phyloP scores from a whole-genome alignment of 352 stramenopile species.

The Pythium sp. region DNA sequence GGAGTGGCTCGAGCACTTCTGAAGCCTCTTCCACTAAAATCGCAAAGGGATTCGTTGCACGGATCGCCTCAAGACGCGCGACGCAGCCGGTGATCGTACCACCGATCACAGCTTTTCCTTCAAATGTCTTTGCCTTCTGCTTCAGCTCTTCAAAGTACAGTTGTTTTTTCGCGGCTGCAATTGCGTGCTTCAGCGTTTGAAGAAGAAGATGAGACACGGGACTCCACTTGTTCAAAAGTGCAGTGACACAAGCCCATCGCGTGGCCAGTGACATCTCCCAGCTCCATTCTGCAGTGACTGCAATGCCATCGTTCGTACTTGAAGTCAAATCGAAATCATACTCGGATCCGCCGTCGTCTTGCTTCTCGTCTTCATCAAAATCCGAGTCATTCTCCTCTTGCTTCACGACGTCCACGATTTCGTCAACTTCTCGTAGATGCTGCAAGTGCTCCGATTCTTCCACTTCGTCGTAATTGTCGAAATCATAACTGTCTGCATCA shows the following conservation, averaged over 20 bases:
- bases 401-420: conserved; percentile 40
- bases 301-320: background rate
- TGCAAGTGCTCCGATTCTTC: conserved; percentile 82
- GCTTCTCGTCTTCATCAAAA: background rate
- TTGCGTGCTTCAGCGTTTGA: conserved; percentile 11
- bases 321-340: conserved; percentile 18
- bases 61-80: conserved; percentile 75
- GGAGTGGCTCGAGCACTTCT: conserved; percentile 85
- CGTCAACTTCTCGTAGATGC: conserved; percentile 79
- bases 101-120: conserved; percentile 83
- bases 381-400: conserved; percentile 25
- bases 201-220: conserved; percentile 9
- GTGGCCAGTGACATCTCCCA: conserved; percentile 69
- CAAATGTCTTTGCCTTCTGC: conserved; percentile 70
- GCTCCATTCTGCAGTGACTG: conserved; percentile 43
- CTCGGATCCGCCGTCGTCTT: conserved; percentile 16
- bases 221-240: conserved; percentile 29
- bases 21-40: conserved; percentile 87
- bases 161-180: conserved; percentile 32
- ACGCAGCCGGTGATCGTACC: conserved; percentile 88
- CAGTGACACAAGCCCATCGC: conserved; percentile 46
- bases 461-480: conserved; percentile 58
- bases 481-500: conserved; percentile 34
- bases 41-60: conserved; percentile 80
- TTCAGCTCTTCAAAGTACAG: conserved; percentile 62